Evolutionary conservation across 371 early-diverging fungal species (phyloP), one percentile per base, ranked within the genome.

Genomic region (Mucor saturninus): DNA sequence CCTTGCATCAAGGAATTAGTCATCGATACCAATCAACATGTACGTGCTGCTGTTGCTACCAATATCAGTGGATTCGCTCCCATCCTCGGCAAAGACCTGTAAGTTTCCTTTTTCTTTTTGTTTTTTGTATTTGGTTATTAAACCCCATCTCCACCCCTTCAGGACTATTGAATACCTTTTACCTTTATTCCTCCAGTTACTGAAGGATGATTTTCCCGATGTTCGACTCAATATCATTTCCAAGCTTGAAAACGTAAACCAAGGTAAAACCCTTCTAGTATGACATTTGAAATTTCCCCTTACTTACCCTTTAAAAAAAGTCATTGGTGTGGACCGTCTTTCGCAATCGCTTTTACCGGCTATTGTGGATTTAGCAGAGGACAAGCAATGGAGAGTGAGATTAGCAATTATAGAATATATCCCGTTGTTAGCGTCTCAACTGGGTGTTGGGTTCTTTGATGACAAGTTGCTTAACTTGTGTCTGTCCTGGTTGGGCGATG

Each of bases 321-420:
- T 97, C 43, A 96, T 99, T 65, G 99, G 99, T 50, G 93, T 99
- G 65, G 97, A 99, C 58, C 89, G 93, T 42, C 85, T 99, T 31
- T 96, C 98, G 26, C 96, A 97, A 73, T 96, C 96, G 5, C 85
- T 99, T 50, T 81, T 99, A 56, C 98, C 98, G 8, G 99, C 99
- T 9, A 97, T 99, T 70, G 92, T 98, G 29, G 98, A 98, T 75
- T 83, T 99, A 30, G 96, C 98, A 11, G 98, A 98, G 81, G 99
- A 99, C 77, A 97, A 97, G 83, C 97, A 98, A 72, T 99, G 99
- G 99, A 91, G 99, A 48, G 97, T 98, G 52, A 93, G 99, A 30
- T 79, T 96, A 69, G 98, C 98, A 2, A 98, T 99, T 68, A 98
- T 99, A 74, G 97, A 98, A 69, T 95, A 97, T 71, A 96, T 98